Evolutionary conservation across 257 asterid species (phyloP).

Genomic region (Solanum peruvianum): DNA sequence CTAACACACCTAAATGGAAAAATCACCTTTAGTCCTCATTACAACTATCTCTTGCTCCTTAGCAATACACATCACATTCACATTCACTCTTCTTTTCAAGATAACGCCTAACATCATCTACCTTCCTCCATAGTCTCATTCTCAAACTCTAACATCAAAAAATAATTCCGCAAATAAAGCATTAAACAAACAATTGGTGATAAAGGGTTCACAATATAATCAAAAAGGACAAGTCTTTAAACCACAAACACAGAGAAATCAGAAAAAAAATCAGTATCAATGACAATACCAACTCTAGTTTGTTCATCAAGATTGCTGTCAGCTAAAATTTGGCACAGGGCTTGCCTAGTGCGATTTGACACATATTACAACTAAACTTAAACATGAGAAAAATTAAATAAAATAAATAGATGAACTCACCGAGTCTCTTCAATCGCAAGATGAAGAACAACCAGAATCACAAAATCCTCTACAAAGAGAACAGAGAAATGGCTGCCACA

Average conservation of each 20-base stretch:
- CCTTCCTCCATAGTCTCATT: not conserved
- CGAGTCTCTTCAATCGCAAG: too few relatives aligned
- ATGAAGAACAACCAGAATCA: not conserved
- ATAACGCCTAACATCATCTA: not conserved
- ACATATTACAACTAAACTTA: not conserved
- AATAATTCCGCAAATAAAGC: not conserved
- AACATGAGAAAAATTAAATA: not conserved
- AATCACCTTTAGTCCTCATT: not conserved
- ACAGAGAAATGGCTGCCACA: not conserved
- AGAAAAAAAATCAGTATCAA: not conserved
- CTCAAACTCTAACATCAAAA: not conserved
- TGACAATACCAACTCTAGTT: not conserved
- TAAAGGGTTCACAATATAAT: not conserved
- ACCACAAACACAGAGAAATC: not conserved
- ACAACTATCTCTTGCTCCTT: not conserved
- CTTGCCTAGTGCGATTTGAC: not conserved
- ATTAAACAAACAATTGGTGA: not conserved
- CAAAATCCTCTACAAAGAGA: not conserved
- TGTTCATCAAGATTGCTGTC: not conserved
- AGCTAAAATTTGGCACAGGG: not conserved
- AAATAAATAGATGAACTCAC: not conserved
- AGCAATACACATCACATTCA: not conserved
- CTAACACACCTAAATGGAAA: not conserved
- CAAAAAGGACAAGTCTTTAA: not conserved
- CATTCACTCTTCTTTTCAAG: not conserved